Evolutionary conservation across 225 moss, liverwort and hornwort genomes (phyloP).

Genomic region (Lunularia cruciata): DNA sequence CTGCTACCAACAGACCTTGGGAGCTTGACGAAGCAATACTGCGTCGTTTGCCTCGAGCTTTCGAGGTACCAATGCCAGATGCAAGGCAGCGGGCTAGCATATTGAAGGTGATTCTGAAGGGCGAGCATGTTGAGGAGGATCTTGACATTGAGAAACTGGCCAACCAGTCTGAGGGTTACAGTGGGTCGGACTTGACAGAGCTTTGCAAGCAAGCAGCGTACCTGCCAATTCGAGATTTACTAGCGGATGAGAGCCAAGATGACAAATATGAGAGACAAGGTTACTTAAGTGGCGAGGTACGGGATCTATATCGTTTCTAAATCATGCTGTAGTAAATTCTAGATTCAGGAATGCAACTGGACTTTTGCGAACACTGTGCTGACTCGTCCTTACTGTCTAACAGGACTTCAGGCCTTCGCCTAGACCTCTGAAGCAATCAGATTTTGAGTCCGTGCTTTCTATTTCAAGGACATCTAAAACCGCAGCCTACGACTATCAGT

Average conservation of each 20-base stretch:
- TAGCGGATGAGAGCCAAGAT: slow-evolving; percentile 50
- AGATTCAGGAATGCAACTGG: not conserved
- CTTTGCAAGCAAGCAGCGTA: slow-evolving; percentile 61
- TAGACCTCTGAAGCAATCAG: slow-evolving; percentile 49
- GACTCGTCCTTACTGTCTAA: slow-evolving; percentile 2
- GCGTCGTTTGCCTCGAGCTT: slow-evolving; percentile 52
- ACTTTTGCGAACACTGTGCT: not conserved
- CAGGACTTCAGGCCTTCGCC: slow-evolving; percentile 47
- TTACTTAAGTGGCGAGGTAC: slow-evolving; percentile 46
- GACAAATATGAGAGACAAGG: no score
- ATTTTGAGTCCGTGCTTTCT: slow-evolving; percentile 51
- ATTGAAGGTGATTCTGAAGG: slow-evolving; percentile 49
- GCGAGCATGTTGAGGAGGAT: slow-evolving; percentile 50
- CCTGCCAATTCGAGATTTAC: slow-evolving; percentile 51
- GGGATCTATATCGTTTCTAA: not conserved
- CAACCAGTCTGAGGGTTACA: slow-evolving; percentile 49
- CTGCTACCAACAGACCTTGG: slow-evolving; percentile 60
- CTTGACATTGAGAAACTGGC: slow-evolving; percentile 53
- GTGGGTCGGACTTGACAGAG: slow-evolving; percentile 56
- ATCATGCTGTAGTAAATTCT: not conserved
- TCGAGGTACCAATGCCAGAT: slow-evolving; percentile 58
- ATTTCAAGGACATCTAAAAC: slow-evolving; percentile 53
- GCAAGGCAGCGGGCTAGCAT: slow-evolving; percentile 53
- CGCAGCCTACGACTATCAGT: slow-evolving; percentile 55
- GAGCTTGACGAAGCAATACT: slow-evolving; percentile 58